These are phyloP conservation scores for Chamaecyparis obtusa DNA, from an alignment of 75 land plant species.

Conservation along the genomic window DNA sequence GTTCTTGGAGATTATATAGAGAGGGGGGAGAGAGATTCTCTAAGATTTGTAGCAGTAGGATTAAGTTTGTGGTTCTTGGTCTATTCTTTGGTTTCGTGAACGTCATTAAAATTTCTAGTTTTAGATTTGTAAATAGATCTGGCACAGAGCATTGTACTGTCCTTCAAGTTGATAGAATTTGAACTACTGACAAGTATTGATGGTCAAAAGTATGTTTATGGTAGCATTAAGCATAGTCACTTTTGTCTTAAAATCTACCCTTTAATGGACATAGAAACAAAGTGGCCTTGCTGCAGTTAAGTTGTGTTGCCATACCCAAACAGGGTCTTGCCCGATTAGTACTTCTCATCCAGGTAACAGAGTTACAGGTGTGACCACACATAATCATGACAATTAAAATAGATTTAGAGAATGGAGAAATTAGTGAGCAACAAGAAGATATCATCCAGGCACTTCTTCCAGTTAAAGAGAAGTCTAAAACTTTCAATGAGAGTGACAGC, in stretches of 20 bases:
- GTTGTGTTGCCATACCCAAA: not conserved
- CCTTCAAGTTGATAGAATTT: too few relatives aligned
- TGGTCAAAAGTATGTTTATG: too few relatives aligned
- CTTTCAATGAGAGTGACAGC: not conserved
- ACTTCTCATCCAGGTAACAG: not conserved
- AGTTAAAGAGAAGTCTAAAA: not conserved
- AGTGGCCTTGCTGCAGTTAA: not conserved
- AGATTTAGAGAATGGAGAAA: slow-evolving; percentile 5
- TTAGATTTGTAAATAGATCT: too few relatives aligned
- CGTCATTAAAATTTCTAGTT: too few relatives aligned
- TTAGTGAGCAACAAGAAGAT: slow-evolving; percentile 1
- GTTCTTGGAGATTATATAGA: too few relatives aligned
- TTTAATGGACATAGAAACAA: not conserved
- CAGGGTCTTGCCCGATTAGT: not conserved
- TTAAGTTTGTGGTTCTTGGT: too few relatives aligned
- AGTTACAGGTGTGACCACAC: not conserved
- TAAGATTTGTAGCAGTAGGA: not conserved
- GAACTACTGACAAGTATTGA: too few relatives aligned
- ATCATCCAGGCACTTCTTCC: not conserved
- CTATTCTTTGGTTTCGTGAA: too few relatives aligned
- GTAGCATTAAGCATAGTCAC: not conserved
- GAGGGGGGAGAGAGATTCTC: too few relatives aligned
- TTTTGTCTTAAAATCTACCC: not conserved
- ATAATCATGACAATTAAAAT: slow-evolving; percentile 6
- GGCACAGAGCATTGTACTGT: too few relatives aligned